phyloP scores from a whole-genome alignment of 257 asterid species.

The Solanum virginianum region DNA sequence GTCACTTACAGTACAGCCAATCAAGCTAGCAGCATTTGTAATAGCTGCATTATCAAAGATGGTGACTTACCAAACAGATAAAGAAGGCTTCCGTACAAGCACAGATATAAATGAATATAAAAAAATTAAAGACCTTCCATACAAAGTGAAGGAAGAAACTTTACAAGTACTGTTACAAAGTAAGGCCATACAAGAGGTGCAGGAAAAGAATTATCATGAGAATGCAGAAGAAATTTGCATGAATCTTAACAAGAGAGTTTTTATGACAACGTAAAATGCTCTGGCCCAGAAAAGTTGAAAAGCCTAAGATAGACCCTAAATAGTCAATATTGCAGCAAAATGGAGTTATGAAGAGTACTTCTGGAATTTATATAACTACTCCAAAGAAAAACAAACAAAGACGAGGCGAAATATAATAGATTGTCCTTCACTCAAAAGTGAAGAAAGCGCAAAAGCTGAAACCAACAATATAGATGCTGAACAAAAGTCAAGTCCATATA shows the following conservation, averaged over 20 bases:
- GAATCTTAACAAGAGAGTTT: not conserved
- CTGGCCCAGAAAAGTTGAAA: not conserved
- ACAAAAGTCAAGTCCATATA: not conserved
- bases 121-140: not conserved
- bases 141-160: not conserved
- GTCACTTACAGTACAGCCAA: slow-evolving; percentile 68
- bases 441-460: not conserved
- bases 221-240: not conserved
- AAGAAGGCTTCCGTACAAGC: not conserved
- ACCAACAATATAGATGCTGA: not conserved
- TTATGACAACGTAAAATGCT: not conserved
- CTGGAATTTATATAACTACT: not conserved
- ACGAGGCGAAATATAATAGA: not conserved
- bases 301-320: not conserved
- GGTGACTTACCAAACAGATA: not conserved
- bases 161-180: not conserved
- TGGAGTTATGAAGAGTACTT: not conserved
- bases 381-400: not conserved
- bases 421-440: not conserved
- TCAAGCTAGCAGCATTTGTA: slow-evolving; percentile 60
- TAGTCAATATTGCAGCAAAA: not conserved
- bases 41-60: slow-evolving; percentile 42
- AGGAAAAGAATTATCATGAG: not conserved
- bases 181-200: not conserved
- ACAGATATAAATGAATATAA: not conserved